Conservation (phyloP, 2,329 filamentous ascomycete species). For the Thelonectria blattea region DNA sequence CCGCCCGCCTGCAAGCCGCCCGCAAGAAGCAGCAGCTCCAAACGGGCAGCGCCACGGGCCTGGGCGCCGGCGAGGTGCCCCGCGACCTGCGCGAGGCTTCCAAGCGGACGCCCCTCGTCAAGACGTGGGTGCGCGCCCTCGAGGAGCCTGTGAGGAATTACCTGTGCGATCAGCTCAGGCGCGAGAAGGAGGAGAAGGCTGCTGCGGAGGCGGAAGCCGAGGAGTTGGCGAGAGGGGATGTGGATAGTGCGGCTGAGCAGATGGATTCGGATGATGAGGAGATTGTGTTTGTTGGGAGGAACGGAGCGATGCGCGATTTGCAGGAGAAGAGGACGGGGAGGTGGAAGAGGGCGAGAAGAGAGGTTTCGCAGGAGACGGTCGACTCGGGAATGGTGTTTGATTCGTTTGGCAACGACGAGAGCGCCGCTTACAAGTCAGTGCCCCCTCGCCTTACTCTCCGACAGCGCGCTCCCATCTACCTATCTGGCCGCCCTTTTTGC, state of each 20-base stretch:
- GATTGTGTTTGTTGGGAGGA: constrained; percentile 84
- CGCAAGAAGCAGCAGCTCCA: constrained; percentile 55
- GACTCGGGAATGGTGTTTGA: constrained; percentile 78
- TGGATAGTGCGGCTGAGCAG: constrained; percentile 45
- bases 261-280: constrained; percentile 73
- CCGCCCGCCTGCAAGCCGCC: constrained; percentile 46
- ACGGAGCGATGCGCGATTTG: constrained; percentile 61
- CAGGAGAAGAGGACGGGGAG: constrained; percentile 42
- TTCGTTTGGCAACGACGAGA: constrained; percentile 74
- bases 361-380: constrained; percentile 64
- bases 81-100: constrained; percentile 80
- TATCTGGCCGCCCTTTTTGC: neutral
- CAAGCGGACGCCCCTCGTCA: constrained; percentile 81
- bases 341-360: constrained; percentile 58
- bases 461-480: no score
- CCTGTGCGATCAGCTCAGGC: constrained; percentile 58
- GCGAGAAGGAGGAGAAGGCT: constrained; percentile 6
- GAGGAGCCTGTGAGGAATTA: constrained; percentile 85
- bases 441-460: neutral
- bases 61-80: constrained; percentile 67
- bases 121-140: constrained; percentile 79
- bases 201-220: neutral
- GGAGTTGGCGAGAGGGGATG: constrained; percentile 25
- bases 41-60: constrained; percentile 48
- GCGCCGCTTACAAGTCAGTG: constrained; percentile 79